Evolutionary conservation across 768 basidiomycete genomes (phyloP), one percentile per base, ranked within the genome.

Genomic region (Megacollybia marginata): DNA sequence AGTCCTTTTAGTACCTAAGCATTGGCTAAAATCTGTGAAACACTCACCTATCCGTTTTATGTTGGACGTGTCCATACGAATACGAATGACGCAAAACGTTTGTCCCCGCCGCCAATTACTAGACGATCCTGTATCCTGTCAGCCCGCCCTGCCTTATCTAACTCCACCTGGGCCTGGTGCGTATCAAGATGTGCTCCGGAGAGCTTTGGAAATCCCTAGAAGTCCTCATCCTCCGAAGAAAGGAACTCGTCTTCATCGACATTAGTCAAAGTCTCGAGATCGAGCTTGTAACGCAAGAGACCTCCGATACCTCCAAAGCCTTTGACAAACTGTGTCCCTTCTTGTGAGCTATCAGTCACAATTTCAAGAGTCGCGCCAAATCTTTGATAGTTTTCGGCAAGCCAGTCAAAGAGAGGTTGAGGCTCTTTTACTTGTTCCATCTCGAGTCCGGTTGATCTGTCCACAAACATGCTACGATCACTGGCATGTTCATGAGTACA

Each of bases 261-360:
- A 43, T 74, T 72, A 18, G 78, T 74, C 38, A 98, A 74, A 64
- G 86, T 88, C 57, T 78, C 77, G 70, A 98, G 90, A 70, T 96
- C 95, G 59, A 98, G 92, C 73, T 98, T 98, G 82, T 99, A 99
- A 44, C 95, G 80, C 51, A 96, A 71, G 52, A 97, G 74, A 32
- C 94, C 95, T 28, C 96, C 95, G 57, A 99, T 96, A 23, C 96
- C 95, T 67, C 95, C 95, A 59, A 99, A 98, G 40, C 95, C 95
- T 65, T 94, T 95, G 59, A 95, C 92, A 72, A 96, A 98, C 65
- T 97, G 94, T 33, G 91, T 88, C 32, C 95, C 95, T 65, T 99
- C 95, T 64, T 97, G 95, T 9, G 92, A 94, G 48, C 86, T 82
- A 70, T 97, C 92, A 55, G 94, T 95, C 42, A 98, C 84, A 63